phyloP scores from a whole-genome alignment of 202 grass and related monocot species.

The Zizania palustris region DNA sequence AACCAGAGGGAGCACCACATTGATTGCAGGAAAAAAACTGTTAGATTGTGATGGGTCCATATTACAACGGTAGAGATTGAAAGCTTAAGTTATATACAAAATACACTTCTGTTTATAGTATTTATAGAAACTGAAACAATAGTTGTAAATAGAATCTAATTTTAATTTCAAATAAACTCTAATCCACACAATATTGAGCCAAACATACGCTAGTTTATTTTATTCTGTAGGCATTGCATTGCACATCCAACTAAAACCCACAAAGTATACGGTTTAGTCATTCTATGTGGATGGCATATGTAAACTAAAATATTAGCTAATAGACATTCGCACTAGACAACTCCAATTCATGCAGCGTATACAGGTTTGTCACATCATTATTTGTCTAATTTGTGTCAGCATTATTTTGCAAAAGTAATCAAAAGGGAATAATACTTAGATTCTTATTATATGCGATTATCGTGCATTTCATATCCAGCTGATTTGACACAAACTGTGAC shows the following conservation, averaged over 20 bases:
- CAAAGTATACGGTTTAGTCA: neutral
- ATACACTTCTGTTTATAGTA: too few relatives aligned
- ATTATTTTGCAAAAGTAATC: neutral
- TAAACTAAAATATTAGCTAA: neutral
- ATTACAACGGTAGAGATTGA: too few relatives aligned
- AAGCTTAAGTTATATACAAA: too few relatives aligned
- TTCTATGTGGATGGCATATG: neutral
- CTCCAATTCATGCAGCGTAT: neutral
- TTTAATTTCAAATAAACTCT: too few relatives aligned
- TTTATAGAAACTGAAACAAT: too few relatives aligned
- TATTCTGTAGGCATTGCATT: neutral
- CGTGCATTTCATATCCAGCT: constrained; percentile 17
- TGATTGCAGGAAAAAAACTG: too few relatives aligned
- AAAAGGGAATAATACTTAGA: neutral
- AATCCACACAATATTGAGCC: too few relatives aligned
- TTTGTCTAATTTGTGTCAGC: neutral
- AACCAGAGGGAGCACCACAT: too few relatives aligned
- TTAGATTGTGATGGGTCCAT: too few relatives aligned
- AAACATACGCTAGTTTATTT: neutral
- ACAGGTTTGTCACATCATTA: neutral
- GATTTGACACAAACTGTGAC: neutral
- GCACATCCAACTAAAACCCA: constrained; percentile 5
- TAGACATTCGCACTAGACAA: neutral
- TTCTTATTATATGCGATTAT: constrained; percentile 2
- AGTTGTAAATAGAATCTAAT: too few relatives aligned